Evolutionary conservation across 805 yeast species (phyloP).

Genomic region (Peterozyma toletana): DNA sequence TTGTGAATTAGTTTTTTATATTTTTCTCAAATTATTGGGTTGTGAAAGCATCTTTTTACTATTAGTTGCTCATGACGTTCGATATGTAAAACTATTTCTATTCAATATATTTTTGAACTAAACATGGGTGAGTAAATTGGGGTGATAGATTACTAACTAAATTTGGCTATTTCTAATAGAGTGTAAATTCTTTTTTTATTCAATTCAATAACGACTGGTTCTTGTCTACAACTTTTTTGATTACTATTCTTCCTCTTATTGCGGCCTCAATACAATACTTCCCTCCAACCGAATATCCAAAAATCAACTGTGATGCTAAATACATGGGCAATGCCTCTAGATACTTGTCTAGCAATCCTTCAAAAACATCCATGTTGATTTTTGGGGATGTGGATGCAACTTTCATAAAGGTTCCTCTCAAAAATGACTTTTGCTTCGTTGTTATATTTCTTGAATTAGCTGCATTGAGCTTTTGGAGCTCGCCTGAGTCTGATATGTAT

Average conservation of each 20-base stretch:
- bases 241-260: constrained; percentile 16
- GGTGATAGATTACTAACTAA: too few relatives aligned
- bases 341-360: constrained; percentile 8
- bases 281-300: constrained; percentile 21
- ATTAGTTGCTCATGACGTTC: too few relatives aligned
- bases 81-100: too few relatives aligned
- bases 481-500: neutral
- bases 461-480: neutral
- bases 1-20: too few relatives aligned
- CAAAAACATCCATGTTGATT: constrained; percentile 15
- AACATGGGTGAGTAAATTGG: too few relatives aligned
- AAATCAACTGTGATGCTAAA: constrained; percentile 22
- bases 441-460: constrained; percentile 12
- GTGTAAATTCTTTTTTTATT: too few relatives aligned
- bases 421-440: constrained; percentile 15
- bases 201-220: constrained; percentile 4
- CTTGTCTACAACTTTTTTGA: constrained; percentile 9
- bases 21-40: too few relatives aligned
- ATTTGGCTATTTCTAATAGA: too few relatives aligned
- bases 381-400: constrained; percentile 13
- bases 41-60: too few relatives aligned
- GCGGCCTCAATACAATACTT: constrained; percentile 17
- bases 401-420: constrained; percentile 10
- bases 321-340: constrained; percentile 14
- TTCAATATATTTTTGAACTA: too few relatives aligned